Conservation (phyloP, 345 rosid genomes). For the Arabidopsis suecica region DNA sequence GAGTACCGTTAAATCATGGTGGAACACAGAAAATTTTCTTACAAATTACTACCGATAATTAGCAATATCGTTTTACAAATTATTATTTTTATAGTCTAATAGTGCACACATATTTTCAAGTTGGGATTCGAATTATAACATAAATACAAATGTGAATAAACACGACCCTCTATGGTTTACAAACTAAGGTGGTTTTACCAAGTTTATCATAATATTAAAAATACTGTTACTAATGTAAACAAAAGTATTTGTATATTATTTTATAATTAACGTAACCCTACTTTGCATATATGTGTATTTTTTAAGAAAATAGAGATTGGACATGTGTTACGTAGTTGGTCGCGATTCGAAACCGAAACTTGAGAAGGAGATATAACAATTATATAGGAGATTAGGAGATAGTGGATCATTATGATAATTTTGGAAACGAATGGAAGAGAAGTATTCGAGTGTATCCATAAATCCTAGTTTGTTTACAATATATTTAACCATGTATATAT, state of each 20-base stretch:
- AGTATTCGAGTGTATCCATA: constrained; percentile 31
- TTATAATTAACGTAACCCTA: background rate
- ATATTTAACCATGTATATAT: background rate
- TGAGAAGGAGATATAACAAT: constrained; percentile 4
- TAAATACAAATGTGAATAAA: too few species aligned
- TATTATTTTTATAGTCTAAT: too few species aligned
- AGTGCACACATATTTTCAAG: too few species aligned
- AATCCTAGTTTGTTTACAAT: background rate
- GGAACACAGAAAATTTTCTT: too few species aligned
- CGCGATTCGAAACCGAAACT: constrained; percentile 20
- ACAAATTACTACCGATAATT: too few species aligned
- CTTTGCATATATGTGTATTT: background rate
- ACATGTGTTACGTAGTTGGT: constrained; percentile 25
- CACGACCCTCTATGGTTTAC: too few species aligned
- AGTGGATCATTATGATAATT: background rate
- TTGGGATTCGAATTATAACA: too few species aligned
- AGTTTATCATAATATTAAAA: too few species aligned
- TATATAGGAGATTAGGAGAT: background rate
- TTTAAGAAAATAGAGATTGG: background rate
- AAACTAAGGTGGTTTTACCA: too few species aligned
- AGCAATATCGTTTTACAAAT: too few species aligned
- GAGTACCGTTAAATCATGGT: too few species aligned
- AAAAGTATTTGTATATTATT: background rate
- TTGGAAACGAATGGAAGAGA: constrained; percentile 20
- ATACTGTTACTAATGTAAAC: background rate